Conservation (phyloP, 164 flowering plant genomes). For the Berberis thunbergii region DNA sequence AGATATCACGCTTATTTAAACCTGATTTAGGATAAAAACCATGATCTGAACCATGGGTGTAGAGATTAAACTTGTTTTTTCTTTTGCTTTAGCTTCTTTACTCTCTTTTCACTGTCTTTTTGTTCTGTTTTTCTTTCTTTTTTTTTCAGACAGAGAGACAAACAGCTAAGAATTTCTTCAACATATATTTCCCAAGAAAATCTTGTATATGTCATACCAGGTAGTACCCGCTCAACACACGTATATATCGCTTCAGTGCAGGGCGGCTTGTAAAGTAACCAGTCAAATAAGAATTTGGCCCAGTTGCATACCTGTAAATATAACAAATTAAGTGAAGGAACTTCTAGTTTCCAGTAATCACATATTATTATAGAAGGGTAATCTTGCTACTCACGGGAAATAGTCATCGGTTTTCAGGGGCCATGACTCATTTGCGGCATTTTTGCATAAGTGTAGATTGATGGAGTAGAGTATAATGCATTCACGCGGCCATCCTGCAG, state of each 20-base stretch:
- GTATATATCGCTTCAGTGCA: conserved; percentile 64
- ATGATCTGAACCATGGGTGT: no score
- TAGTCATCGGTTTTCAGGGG: conserved; percentile 79
- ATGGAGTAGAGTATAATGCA: conserved; percentile 86
- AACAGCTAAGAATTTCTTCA: no score
- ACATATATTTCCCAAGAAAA: not conserved
- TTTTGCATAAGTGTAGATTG: conserved; percentile 67
- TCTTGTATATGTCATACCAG: conserved; percentile 35
- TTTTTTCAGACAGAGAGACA: no score
- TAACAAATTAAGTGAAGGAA: not conserved
- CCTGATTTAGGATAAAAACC: no score
- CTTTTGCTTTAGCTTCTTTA: no score
- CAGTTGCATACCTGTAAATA: conserved; percentile 65
- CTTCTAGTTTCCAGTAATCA: not conserved
- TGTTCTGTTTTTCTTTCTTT: no score
- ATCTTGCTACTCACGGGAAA: conserved; percentile 52
- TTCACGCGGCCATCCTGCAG: conserved; percentile 88
- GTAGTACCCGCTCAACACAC: conserved; percentile 78
- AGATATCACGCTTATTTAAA: no score
- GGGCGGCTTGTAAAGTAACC: conserved; percentile 92
- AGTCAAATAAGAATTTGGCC: conserved; percentile 76
- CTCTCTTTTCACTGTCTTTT: no score
- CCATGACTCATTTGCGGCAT: conserved; percentile 57
- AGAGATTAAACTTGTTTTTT: no score
- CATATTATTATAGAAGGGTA: not conserved